These are phyloP conservation scores for Karstenula rhodostoma DNA, from an alignment of 2,329 filamentous ascomycete genomes.

Conservation along the genomic window DNA sequence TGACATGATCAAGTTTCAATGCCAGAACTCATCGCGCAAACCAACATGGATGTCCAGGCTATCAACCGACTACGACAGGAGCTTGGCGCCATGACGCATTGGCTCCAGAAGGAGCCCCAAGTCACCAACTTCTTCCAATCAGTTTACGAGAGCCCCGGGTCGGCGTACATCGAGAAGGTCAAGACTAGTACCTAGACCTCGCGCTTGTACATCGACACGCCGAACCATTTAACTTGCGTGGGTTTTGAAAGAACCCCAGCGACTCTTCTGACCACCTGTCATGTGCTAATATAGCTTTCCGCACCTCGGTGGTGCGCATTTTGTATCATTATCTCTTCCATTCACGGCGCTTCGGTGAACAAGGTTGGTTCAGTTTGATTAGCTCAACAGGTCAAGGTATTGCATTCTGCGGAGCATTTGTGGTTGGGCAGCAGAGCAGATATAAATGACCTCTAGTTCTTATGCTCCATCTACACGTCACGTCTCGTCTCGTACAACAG, in stretches of 20 bases:
- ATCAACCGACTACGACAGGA: slow-evolving; percentile 90
- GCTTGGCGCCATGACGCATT: slow-evolving; percentile 82
- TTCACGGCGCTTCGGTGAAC: slow-evolving; percentile 15
- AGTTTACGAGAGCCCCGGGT: slow-evolving; percentile 76
- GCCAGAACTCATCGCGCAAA: slow-evolving; percentile 93
- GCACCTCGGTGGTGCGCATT: slow-evolving; percentile 1
- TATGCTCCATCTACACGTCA: background rate
- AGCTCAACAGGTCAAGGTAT: slow-evolving; percentile 11
- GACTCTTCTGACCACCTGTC: background rate
- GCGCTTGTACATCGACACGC: background rate
- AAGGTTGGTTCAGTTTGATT: slow-evolving; percentile 9
- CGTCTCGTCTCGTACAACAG: background rate
- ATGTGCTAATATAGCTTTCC: background rate
- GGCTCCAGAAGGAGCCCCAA: slow-evolving; percentile 75
- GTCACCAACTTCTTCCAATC: slow-evolving; percentile 78
- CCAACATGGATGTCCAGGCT: slow-evolving; percentile 95
- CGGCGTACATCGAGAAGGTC: slow-evolving; percentile 76
- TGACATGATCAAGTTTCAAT: slow-evolving; percentile 72
- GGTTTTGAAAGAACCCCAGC: background rate
- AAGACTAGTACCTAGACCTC: slow-evolving; percentile 43
- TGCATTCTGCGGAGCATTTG: background rate
- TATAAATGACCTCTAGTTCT: background rate
- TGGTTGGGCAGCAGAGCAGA: slow-evolving; percentile 17
- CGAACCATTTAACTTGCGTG: background rate
- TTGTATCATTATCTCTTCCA: slow-evolving; percentile 28